Evolutionary conservation across 2,329 filamentous ascomycete species (phyloP).

Genomic region (Botrytis aclada): DNA sequence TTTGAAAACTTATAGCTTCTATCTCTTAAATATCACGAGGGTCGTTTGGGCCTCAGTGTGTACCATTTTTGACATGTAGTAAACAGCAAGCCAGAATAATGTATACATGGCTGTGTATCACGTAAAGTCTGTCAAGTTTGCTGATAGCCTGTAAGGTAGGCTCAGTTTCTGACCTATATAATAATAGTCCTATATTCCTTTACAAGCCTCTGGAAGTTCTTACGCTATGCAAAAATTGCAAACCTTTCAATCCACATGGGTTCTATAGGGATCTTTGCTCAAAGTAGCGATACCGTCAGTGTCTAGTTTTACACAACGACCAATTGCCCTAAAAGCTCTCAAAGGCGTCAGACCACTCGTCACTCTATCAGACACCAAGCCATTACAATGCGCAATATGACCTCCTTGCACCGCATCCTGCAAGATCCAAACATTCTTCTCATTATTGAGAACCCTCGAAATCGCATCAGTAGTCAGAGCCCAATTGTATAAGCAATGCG

Average conservation of each 20-base stretch:
- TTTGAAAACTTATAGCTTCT: neutral
- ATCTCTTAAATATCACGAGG: neutral
- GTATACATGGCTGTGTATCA: neutral
- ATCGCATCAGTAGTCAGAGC: neutral
- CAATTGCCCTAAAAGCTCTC: neutral
- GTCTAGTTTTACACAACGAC: neutral
- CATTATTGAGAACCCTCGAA: neutral
- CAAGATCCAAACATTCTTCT: neutral
- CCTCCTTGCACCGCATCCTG: neutral
- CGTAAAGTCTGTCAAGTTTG: neutral
- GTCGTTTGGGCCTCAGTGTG: neutral
- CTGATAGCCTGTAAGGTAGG: neutral
- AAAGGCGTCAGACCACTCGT: neutral
- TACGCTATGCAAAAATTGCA: neutral
- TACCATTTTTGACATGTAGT: neutral
- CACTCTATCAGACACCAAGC: neutral
- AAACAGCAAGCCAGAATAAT: neutral
- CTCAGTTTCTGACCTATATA: neutral
- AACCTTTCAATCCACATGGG: neutral
- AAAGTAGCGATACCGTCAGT: neutral
- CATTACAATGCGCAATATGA: neutral
- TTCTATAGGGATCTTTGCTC: neutral
- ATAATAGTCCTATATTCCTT: neutral
- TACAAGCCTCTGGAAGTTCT: rapidly evolving
- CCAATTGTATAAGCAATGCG: neutral